Evolutionary conservation across 192 early-diverging fungal genomes (phyloP), one percentile per base, ranked within the genome.

Genomic region (Coemansia sp.): DNA sequence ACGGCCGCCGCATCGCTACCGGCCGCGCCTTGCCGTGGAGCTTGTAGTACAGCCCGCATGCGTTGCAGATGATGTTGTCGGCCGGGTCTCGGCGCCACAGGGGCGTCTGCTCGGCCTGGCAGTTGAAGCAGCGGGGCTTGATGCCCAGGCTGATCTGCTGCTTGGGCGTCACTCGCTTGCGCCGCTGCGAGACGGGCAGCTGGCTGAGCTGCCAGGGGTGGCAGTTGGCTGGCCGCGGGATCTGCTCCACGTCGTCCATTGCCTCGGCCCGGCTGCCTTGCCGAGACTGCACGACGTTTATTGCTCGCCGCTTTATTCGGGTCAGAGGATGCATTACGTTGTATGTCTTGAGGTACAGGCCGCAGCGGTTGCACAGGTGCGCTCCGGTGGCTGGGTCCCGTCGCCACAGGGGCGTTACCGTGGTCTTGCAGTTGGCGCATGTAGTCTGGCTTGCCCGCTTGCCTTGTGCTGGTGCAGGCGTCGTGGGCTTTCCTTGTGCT

Each of bases 1-100:
- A 87, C 56, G 92, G 87, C 1, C 87, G 91, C 73, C 92, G 93
- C 71, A 99, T 82, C 47, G 84, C 84, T 14, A 93, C 82, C 0
- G 97, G 97, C 44, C 97, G 76, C 2, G 86, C 81, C 38, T 89
- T 87, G 31, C 89, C 90, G 64, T 99, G 97, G 16, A 99, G 79
- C 80, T 98, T 99, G 67, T 85, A 87, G 67, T 90, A 99, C 52
- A 99, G 71, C 0, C 97, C 97, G 63, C 97, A 99, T 0, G 95
- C 95, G 52, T 99, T 99, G 66, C 97, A 99, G 11, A 99, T 84
- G 2, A 92, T 84, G 26, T 91, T 88, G 30, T 94, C 95, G 40
- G 86, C 80, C 8, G 87, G 84, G 67, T 94, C 86, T n/a, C 94
- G 79, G 5, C 97, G 86, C 97, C 97, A 99, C 23, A 99, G 81